phyloP scores from a whole-genome alignment of 768 basidiomycete species.

The Mycena epipterygia region DNA sequence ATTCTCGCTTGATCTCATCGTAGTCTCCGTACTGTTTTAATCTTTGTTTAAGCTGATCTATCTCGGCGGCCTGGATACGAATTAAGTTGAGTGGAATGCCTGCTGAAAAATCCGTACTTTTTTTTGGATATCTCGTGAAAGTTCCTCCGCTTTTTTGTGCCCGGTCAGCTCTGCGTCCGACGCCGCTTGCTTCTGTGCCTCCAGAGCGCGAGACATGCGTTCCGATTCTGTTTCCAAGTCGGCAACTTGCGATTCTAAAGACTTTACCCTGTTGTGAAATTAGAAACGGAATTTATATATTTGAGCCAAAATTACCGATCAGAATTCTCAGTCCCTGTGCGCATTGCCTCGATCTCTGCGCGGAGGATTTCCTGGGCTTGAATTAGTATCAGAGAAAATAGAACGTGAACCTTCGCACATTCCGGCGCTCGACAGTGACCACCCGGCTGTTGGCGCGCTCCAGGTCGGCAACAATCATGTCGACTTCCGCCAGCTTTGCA shows the following conservation, averaged over 20 bases:
- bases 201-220: slow-evolving; percentile 74
- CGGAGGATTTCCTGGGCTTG: slow-evolving; percentile 85
- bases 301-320: slow-evolving; percentile 67
- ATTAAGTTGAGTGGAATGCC: neutral
- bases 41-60: slow-evolving; percentile 75
- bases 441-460: slow-evolving; percentile 96
- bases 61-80: slow-evolving; percentile 66
- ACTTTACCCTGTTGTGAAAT: slow-evolving; percentile 66
- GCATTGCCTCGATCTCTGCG: slow-evolving; percentile 93
- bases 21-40: slow-evolving; percentile 87
- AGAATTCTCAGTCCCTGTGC: slow-evolving; percentile 80
- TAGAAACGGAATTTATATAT: neutral
- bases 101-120: slow-evolving; percentile 53
- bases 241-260: slow-evolving; percentile 79
- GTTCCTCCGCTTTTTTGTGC: slow-evolving; percentile 71
- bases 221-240: slow-evolving; percentile 85
- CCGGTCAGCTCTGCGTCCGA: slow-evolving; percentile 61
- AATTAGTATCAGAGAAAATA: slow-evolving; percentile 7
- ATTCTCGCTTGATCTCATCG: slow-evolving; percentile 97
- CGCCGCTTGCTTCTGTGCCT: slow-evolving; percentile 67
- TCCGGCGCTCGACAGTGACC: slow-evolving; percentile 92
- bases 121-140: slow-evolving; percentile 69
- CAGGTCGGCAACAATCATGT: slow-evolving; percentile 95
- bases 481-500: slow-evolving; percentile 91
- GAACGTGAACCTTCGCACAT: slow-evolving; percentile 64